Evolutionary conservation across 805 yeast species (phyloP), one percentile per base, ranked within the genome.

Genomic region (Ascoidea asiatica): DNA sequence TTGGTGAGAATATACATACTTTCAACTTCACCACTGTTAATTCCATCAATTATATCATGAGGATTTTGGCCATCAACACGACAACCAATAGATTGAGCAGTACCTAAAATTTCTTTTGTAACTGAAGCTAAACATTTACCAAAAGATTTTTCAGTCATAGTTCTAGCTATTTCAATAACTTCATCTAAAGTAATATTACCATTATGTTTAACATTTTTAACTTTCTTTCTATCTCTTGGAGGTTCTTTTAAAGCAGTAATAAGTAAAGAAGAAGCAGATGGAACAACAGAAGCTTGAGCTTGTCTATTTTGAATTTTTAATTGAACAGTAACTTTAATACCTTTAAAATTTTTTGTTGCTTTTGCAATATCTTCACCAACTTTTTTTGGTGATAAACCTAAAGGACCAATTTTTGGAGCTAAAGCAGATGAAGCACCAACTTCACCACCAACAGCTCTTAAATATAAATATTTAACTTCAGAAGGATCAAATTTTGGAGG

Each of bases 381-480:
- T 83, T 92, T 90, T 95, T 90, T 92, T 78, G 98, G 97, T 54
- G 97, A 88, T 63, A 92, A 79, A 88, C 98, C 98, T 69, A 92
- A 86, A 62, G 98, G 98, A 86, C 98, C 98, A 68, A 92, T 92
- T 90, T 92, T 92, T 70, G 98, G 98, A 62, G 98, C 98, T 66
- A 92, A 84, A 59, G 98, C 96, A 58, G 98, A 85, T 54, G 97
- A 88, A 65, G 97, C 95, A 78, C 97, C 98, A 65, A 92, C 94
- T 80, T 92, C 98, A 81, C 98, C 98, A 85, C 98, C 98, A 62
- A 88, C 94, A 74, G 98, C 97, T 84, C 98, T 87, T 74, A 92
- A 77, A 86, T 90, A 90, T 75, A 92, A 77, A 85, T 75, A 86
- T 75, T 89, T 89, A 70, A 92, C 95, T 85, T 92, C 98, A 78